Base-by-base conservation (phyloP, 495 filamentous ascomycete genomes). In the Penicillium macrosclerotiorum region DNA sequence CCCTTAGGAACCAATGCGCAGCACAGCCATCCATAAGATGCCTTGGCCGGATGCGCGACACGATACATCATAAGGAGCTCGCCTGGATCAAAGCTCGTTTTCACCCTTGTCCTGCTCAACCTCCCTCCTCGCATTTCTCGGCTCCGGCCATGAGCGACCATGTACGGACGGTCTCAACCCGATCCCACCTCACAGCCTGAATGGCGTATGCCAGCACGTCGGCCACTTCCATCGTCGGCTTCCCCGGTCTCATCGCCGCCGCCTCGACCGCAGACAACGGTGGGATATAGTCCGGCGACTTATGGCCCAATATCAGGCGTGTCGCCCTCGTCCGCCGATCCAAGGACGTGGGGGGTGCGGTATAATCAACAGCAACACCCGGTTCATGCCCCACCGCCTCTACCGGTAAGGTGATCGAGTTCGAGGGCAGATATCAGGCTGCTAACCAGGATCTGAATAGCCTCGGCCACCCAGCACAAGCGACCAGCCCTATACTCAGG, bases 341-440 rank as follows among this genome's bases (percentile, higher is more conserved):
- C 67, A 4, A 64, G 67, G 17, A 55, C 54, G 1, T 73, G 72
- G 74, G 73, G 71, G 11, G 73, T 72, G 31, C 70, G 68, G 18
- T 72, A 70, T 47, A 73, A 74, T 35, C 66, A 69, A 27, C 62
- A 67, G 19, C 52, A 60, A 25, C 49, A 57, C 41, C 54, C 58
- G 12, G 57, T 49, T 4, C 54, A 66, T 19, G 54, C 59, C 11
- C 65, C 71, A 33, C 74, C 73, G 36, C 70, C 74, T 12, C 59
- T 79, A 27, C 76, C 76, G 7, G 76, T 79, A 57, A 59, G 73
- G 24, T 3, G 13, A 31, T 20, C 8, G 4, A 24, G 3, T 13
- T 18, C 5, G 7, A 18, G 23, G 19, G 40, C 14, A 45, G 24
- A 12, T 14, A 9, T 58, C 6, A 14, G 13, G 22, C 22, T 37